Evolutionary conservation across 768 basidiomycete genomes (phyloP).

Genomic region (Hygrocybe punicea): DNA sequence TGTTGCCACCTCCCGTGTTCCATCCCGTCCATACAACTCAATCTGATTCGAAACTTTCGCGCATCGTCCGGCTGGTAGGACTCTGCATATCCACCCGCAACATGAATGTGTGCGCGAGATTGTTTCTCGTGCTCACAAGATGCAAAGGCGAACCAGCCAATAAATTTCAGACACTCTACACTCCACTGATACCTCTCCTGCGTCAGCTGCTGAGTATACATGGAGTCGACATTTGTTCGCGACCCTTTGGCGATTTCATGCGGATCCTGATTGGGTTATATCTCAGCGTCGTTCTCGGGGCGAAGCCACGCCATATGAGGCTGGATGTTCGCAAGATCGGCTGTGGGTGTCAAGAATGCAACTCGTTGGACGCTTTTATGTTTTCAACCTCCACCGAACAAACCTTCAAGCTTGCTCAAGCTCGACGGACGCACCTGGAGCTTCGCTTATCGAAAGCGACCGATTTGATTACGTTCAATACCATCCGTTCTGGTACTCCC

Average conservation of each 20-base stretch:
- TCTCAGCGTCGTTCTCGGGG: conserved; percentile 27
- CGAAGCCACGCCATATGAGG: conserved; percentile 12
- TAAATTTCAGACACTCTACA: conserved; percentile 28
- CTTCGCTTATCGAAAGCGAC: conserved; percentile 12
- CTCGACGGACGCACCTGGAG: conserved; percentile 26
- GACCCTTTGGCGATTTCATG: conserved; percentile 31
- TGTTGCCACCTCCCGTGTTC: not conserved
- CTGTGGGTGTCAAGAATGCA: conserved; percentile 33
- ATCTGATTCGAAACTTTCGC: conserved; percentile 18
- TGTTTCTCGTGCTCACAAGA: conserved; percentile 27
- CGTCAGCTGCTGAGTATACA: conserved; percentile 15
- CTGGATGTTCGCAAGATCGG: conserved; percentile 28
- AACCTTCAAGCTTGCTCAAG: conserved; percentile 19
- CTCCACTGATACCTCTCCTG: conserved; percentile 25
- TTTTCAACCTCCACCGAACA: conserved; percentile 13
- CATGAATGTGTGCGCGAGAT: conserved; percentile 16
- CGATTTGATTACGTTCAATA: conserved; percentile 26
- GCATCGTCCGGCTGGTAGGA: conserved; percentile 25
- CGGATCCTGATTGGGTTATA: conserved; percentile 28
- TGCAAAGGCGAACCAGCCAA: conserved; percentile 4
- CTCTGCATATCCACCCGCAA: conserved; percentile 20
- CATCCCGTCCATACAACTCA: not conserved
- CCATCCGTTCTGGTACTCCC: conserved; percentile 24
- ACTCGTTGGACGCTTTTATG: conserved; percentile 27
- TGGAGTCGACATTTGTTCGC: conserved; percentile 14